These are phyloP conservation scores for Zymoseptoria ardabiliae DNA, from an alignment of 2,329 filamentous ascomycete genomes.

Conservation along the genomic window DNA sequence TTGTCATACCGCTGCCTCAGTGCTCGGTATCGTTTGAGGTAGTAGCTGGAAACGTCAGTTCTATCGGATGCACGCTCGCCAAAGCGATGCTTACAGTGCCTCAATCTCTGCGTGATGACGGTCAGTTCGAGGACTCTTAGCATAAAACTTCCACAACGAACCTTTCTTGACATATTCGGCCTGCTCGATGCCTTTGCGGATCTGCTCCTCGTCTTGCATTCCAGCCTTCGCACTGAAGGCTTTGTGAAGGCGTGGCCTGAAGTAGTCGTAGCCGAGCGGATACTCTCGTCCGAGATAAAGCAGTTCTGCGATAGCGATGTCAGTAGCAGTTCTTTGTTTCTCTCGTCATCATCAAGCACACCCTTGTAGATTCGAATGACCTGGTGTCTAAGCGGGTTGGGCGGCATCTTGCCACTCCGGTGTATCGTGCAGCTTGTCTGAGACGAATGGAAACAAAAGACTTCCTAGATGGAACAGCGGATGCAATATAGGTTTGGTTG, in stretches of 20 bases:
- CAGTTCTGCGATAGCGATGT: conserved; percentile 52
- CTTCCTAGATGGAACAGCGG: background rate
- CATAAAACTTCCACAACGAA: conserved; percentile 30
- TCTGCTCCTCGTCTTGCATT: conserved; percentile 65
- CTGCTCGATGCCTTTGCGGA: conserved; percentile 64
- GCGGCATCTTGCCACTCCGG: conserved; percentile 6
- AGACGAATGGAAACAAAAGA: background rate
- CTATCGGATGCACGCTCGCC: background rate
- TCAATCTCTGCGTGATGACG: conserved; percentile 64
- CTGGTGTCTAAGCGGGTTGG: conserved; percentile 56
- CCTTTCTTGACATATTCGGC: conserved; percentile 91
- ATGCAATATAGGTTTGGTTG: background rate
- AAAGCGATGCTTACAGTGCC: conserved; percentile 62
- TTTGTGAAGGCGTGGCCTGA: conserved; percentile 70
- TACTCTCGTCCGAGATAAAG: conserved; percentile 80
- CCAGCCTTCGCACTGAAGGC: conserved; percentile 73
- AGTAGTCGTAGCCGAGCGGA: conserved; percentile 76
- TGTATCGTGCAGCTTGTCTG: background rate
- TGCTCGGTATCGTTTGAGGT: conserved; percentile 82
- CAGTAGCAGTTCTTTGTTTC: background rate
- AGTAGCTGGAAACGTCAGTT: conserved; percentile 55
- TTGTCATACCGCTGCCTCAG: conserved; percentile 66
- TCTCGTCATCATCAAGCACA: conserved; percentile 30
- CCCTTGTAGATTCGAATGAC: conserved; percentile 89
- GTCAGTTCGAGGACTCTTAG: background rate